A percentile compares a stretch with the other conserved stretches of the same genome.
Conservation (phyloP, 2,329 filamentous ascomycete genomes). For the Pseudogymnoascus pannorum region DNA sequence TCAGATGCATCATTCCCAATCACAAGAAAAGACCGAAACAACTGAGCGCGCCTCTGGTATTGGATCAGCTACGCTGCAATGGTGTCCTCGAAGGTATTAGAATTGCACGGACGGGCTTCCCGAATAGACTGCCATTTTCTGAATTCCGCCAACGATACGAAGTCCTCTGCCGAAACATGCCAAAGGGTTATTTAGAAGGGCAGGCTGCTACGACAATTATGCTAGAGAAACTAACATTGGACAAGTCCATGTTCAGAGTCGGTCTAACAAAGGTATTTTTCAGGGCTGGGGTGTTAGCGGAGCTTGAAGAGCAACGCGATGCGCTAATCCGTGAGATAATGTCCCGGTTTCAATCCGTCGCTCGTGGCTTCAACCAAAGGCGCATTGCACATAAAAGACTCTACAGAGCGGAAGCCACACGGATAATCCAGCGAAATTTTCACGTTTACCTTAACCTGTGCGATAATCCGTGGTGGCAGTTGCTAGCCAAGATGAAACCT, state of each 20-base stretch:
- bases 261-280: constrained; percentile 98
- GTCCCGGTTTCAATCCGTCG: constrained; percentile 84
- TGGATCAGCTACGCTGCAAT: constrained; percentile 96
- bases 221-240: constrained; percentile 79
- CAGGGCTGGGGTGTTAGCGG: constrained; percentile 87
- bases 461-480: constrained; percentile 93
- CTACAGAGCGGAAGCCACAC: constrained; percentile 88
- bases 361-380: constrained; percentile 81
- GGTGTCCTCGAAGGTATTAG: constrained; percentile 98
- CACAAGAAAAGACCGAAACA: constrained; percentile 96
- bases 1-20: constrained; percentile 94
- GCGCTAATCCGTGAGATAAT: constrained; percentile 90
- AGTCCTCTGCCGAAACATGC: constrained; percentile 82
- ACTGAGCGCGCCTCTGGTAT: constrained; percentile 82
- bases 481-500: constrained; percentile 92
- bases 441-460: constrained; percentile 84
- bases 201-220: constrained; percentile 80
- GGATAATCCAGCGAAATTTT: constrained; percentile 93
- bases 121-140: constrained; percentile 82
- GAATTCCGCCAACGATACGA: constrained; percentile 96
- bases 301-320: constrained; percentile 93
- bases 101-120: constrained; percentile 94
- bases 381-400: constrained; percentile 86
- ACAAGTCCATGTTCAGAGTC: constrained; percentile 81
- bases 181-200: constrained; percentile 84